Evolutionary conservation across 2,329 filamentous ascomycete genomes (phyloP).

Genomic region (Mycocentrospora acerina): DNA sequence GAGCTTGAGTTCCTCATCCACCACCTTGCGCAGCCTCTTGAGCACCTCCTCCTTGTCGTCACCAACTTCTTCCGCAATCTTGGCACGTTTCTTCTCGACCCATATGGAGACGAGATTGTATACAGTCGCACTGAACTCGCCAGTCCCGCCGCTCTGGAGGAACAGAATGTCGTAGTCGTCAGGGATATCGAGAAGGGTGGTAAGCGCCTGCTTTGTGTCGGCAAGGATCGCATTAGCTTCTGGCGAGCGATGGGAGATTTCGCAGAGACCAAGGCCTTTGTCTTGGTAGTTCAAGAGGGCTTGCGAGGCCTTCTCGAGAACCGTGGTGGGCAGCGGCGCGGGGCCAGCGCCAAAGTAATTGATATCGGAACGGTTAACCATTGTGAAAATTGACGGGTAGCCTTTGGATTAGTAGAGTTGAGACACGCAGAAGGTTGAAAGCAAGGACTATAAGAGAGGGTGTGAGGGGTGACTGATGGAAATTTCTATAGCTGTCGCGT

Average conservation of each 20-base stretch:
- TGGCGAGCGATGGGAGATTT: slow-evolving; percentile 85
- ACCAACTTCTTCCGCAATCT: slow-evolving; percentile 59
- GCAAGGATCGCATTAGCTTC: slow-evolving; percentile 78
- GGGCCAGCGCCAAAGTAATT: slow-evolving; percentile 90
- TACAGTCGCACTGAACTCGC: slow-evolving; percentile 79
- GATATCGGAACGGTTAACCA: slow-evolving; percentile 74
- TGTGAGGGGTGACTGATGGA: slow-evolving; percentile 5
- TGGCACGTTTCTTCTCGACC: slow-evolving; percentile 68
- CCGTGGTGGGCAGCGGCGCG: slow-evolving; percentile 77
- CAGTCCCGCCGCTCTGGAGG: slow-evolving; percentile 82
- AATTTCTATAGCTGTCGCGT: slow-evolving; percentile 19
- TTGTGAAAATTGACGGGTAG: slow-evolving; percentile 37
- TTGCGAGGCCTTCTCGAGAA: slow-evolving; percentile 74
- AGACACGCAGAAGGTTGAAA: slow-evolving; percentile 5
- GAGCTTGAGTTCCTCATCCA: slow-evolving; percentile 71
- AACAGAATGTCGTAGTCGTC: slow-evolving; percentile 86
- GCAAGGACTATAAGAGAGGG: slow-evolving; percentile 1
- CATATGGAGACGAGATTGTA: slow-evolving; percentile 84
- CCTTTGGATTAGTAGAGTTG: slow-evolving; percentile 1
- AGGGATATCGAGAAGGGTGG: slow-evolving; percentile 75
- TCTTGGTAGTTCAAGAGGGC: slow-evolving; percentile 80
- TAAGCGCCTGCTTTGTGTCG: slow-evolving; percentile 73
- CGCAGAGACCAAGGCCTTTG: slow-evolving; percentile 81
- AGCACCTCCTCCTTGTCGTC: slow-evolving; percentile 59
- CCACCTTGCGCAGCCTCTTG: slow-evolving; percentile 62